Evolutionary conservation across 2,329 filamentous ascomycete genomes (phyloP).

Genomic region (Pestalotiopsis sp.): DNA sequence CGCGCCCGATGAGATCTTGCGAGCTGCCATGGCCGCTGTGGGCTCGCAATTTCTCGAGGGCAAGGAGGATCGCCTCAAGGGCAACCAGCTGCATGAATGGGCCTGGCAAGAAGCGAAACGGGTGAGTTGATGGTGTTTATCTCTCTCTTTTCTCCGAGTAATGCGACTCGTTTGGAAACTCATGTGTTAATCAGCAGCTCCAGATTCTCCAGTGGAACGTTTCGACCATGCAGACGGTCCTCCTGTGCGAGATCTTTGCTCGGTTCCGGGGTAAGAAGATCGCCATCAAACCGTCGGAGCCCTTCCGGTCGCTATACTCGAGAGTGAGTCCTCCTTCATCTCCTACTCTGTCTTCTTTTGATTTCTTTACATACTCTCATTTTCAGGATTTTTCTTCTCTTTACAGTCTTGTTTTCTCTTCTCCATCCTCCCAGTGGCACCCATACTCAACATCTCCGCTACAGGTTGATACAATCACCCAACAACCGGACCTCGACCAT

Average conservation of each 20-base stretch:
- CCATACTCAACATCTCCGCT: conserved; percentile 37
- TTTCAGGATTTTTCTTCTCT: conserved; percentile 32
- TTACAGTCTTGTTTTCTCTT: conserved; percentile 35
- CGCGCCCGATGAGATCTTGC: conserved; percentile 46
- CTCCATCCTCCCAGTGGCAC: conserved; percentile 29
- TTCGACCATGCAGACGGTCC: conserved; percentile 54
- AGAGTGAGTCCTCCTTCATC: conserved; percentile 51
- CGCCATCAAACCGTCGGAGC: conserved; percentile 47
- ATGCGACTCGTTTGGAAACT: neutral
- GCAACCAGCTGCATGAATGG: conserved; percentile 53
- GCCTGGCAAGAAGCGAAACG: conserved; percentile 52
- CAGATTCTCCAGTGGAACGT: conserved; percentile 53
- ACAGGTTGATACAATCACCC: conserved; percentile 41
- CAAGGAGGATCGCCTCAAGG: conserved; percentile 52
- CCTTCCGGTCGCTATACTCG: conserved; percentile 54
- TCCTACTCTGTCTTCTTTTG: conserved; percentile 30
- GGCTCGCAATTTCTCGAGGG: conserved; percentile 53
- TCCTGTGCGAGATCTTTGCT: conserved; percentile 58
- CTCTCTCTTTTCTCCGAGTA: neutral
- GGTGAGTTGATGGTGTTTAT: conserved; percentile 40
- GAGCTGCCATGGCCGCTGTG: conserved; percentile 60
- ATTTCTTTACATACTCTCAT: conserved; percentile 33
- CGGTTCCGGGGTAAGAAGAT: conserved; percentile 57
- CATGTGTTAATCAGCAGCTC: conserved; percentile 11
- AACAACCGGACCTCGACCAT: conserved; percentile 23